Base-by-base conservation (phyloP, 163 green algal species). In the Coccomyxa subellipsoidea region DNA sequence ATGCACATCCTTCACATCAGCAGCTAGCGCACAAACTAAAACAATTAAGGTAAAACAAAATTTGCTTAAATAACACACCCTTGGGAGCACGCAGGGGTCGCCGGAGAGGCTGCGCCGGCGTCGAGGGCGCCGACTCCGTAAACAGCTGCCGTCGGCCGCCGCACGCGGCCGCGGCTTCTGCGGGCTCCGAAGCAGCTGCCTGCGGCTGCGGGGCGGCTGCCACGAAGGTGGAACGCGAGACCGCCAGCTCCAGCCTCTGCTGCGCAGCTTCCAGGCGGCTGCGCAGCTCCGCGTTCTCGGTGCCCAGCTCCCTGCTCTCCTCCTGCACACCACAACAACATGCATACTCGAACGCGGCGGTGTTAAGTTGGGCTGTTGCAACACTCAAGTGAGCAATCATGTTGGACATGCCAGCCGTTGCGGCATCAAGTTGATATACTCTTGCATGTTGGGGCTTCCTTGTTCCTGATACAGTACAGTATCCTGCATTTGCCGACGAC, bases 181-280 rank as follows among this genome's bases (percentile, higher is more conserved):
- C 47, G 12, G 47, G 47, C 18, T 66, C 12, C 47, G 47, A 12
- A 66, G 47, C 12, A 18, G 47, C 47, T 29, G 12, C 12, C 47
- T 66, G 47, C 47, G 47, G 69, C 69, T 37, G 69, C 69, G 31
- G 1, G 31, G 34, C 72, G 72, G 32, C n/a, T 36, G 72, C 72
- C 27, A 27, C 35, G 29, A 79, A 79, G 2, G 72, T 31, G 31
- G 35, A 70, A n/a, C 54, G 40, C 40, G 47, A 40, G 0, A 90
- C 53, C 7, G 77, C 69, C 54, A 90, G 72, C 83, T 89, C 83
- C 81, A 91, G 82, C 7, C 82, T 81, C 79, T 88, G 85, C 76
- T 79, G 83, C 37, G 82, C 72, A 31, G 85, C 53, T 39, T 80
- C 81, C 59, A 88, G 85, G 81, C 87, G 83, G 29, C 34, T 5